These are phyloP conservation scores for Erysimum pusillum DNA, from an alignment of 441 rosid species.

Conservation along the genomic window DNA sequence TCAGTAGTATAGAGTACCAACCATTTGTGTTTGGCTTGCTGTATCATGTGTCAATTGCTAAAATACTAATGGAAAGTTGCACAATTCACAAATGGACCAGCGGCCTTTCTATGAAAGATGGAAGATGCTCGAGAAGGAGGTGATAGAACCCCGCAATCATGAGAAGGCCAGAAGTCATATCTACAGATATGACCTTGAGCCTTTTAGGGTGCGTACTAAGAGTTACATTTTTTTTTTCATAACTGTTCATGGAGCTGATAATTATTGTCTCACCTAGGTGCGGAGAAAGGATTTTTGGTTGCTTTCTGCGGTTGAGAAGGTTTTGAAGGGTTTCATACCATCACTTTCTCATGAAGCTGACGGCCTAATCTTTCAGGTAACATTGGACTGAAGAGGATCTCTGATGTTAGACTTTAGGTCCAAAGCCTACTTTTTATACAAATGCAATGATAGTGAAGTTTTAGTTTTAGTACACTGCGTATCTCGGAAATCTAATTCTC, in stretches of 20 bases:
- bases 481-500: conserved; percentile 2
- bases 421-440: neutral
- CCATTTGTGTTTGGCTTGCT: conserved; percentile 29
- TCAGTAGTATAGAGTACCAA: conserved; percentile 11
- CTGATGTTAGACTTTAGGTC: conserved; percentile 27
- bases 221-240: conserved; percentile 8
- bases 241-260: conserved; percentile 43
- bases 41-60: conserved; percentile 32
- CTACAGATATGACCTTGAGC: conserved; percentile 95
- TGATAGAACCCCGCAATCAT: conserved; percentile 88
- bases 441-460: neutral
- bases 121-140: conserved; percentile 97
- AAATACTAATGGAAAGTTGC: conserved; percentile 34
- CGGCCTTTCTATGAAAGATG: conserved; percentile 96
- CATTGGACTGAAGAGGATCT: neutral
- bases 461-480: neutral
- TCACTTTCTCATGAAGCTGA: conserved; percentile 98
- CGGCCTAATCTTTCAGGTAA: conserved; percentile 98
- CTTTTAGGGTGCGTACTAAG: conserved; percentile 83
- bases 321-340: conserved; percentile 93
- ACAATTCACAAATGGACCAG: conserved; percentile 59
- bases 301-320: conserved; percentile 88
- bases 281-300: conserved; percentile 99
- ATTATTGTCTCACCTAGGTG: conserved; percentile 63
- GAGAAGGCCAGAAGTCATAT: conserved; percentile 79